These are phyloP conservation scores for Flueggea neowawraea DNA, from an alignment of 441 rosid species.

Conservation along the genomic window DNA sequence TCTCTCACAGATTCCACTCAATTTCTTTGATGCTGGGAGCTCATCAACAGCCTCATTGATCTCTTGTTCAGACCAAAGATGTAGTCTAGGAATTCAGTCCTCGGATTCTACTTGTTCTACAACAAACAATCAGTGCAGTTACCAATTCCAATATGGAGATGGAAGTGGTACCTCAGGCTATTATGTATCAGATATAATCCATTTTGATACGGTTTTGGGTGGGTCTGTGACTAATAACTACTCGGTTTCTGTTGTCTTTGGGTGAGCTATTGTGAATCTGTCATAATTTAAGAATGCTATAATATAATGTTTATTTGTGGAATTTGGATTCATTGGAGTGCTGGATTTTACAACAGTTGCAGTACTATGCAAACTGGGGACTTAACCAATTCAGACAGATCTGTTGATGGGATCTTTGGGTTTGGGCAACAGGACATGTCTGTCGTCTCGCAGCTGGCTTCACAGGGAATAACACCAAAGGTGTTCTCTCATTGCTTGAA, in stretches of 20 bases:
- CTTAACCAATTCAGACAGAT: slow-evolving; percentile 71
- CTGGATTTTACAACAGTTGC: slow-evolving; percentile 58
- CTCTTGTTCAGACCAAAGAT: slow-evolving; percentile 64
- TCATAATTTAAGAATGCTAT: not conserved
- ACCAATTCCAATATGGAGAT: slow-evolving; percentile 83
- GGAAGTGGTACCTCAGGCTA: slow-evolving; percentile 93
- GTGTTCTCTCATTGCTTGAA: slow-evolving; percentile 95
- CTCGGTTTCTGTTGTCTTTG: slow-evolving; percentile 68
- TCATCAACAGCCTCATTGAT: slow-evolving; percentile 58
- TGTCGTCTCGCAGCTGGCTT: slow-evolving; percentile 81
- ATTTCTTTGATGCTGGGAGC: slow-evolving; percentile 71
- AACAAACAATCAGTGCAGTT: slow-evolving; percentile 57
- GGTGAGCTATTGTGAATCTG: slow-evolving; percentile 49
- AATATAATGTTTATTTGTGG: slow-evolving; percentile 6
- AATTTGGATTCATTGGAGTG: slow-evolving; percentile 17
- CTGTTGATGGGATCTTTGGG: slow-evolving; percentile 92
- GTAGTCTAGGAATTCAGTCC: slow-evolving; percentile 49
- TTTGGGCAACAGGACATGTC: slow-evolving; percentile 84
- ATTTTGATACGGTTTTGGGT: slow-evolving; percentile 42
- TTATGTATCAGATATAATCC: slow-evolving; percentile 71
- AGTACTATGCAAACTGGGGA: slow-evolving; percentile 73
- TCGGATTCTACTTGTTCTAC: slow-evolving; percentile 64
- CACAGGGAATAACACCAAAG: slow-evolving; percentile 71
- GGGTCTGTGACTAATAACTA: slow-evolving; percentile 44
- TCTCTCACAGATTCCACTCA: slow-evolving; percentile 67